A percentile compares a stretch with the other conserved stretches of the same genome.
These are phyloP conservation scores for Pyrus betulifolia DNA, from an alignment of 306 rosid genomes.

Conservation along the genomic window DNA sequence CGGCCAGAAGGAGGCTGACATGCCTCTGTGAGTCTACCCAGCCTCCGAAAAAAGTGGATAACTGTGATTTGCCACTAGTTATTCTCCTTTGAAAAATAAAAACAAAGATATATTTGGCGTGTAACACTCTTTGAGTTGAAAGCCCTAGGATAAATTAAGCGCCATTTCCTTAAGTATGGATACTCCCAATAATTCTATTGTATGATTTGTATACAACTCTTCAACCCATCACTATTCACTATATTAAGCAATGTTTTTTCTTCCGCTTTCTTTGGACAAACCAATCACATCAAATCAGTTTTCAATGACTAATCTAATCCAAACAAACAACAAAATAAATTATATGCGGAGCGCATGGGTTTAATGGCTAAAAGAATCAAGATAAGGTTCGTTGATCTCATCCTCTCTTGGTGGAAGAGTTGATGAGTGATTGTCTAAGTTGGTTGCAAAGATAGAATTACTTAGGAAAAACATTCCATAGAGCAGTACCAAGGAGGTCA, in stretches of 20 bases:
- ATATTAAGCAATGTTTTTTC: not conserved
- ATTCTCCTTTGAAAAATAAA: too few relatives aligned
- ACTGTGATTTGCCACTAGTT: too few relatives aligned
- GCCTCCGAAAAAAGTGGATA: fast-evolving
- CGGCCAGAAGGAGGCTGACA: too few relatives aligned
- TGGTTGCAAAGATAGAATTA: not conserved
- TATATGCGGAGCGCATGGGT: not conserved
- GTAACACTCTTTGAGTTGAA: not conserved
- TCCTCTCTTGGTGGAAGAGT: not conserved
- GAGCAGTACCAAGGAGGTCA: too few relatives aligned
- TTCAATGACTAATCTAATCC: too few relatives aligned
- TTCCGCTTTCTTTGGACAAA: not conserved
- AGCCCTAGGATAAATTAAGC: not conserved
- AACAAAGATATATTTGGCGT: not conserved
- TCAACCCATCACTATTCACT: not conserved
- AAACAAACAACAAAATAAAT: not conserved
- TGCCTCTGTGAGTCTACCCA: too few relatives aligned
- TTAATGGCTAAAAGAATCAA: not conserved
- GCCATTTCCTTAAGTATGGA: not conserved
- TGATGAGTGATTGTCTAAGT: not conserved
- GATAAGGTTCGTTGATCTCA: not conserved
- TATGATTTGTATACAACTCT: not conserved
- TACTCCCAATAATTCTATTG: too few relatives aligned
- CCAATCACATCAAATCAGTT: too few relatives aligned
- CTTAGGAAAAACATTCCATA: not conserved